phyloP scores from a whole-genome alignment of 176 grass and related monocot genomes.

The Oryza longistaminata region DNA sequence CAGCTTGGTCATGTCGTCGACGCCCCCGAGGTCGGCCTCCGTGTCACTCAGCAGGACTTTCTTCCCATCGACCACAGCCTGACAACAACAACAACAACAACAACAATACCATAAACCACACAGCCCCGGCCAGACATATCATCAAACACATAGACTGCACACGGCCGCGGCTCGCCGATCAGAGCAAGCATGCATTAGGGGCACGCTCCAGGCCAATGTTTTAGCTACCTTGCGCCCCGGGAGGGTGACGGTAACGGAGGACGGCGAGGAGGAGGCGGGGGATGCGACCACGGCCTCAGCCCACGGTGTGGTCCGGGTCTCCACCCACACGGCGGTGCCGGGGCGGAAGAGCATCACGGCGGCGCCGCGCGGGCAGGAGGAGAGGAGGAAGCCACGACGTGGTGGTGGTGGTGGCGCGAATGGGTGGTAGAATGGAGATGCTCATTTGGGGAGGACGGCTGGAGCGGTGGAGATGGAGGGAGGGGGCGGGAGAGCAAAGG shows the following conservation, averaged over 20 bases:
- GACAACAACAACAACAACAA: neutral
- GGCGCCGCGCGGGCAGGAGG: neutral
- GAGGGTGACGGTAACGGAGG: constrained; percentile 39
- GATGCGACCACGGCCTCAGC: constrained; percentile 61
- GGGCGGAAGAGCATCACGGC: constrained; percentile 36
- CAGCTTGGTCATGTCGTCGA: constrained; percentile 89
- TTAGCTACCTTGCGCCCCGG: constrained; percentile 44
- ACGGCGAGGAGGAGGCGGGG: constrained; percentile 15
- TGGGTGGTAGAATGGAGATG: constrained; percentile 5
- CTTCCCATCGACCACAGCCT: constrained; percentile 24
- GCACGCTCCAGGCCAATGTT: neutral
- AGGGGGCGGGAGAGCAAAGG: neutral
- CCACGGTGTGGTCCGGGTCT: constrained; percentile 57
- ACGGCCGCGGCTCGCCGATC: neutral
- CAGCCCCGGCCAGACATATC: neutral
- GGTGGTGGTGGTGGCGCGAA: constrained; percentile 14
- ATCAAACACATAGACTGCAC: constrained; percentile 20
- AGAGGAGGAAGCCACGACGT: neutral
- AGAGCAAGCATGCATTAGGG: neutral
- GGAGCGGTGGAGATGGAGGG: neutral
- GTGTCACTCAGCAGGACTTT: constrained; percentile 60
- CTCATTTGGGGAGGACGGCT: constrained; percentile 5
- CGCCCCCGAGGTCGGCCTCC: constrained; percentile 63
- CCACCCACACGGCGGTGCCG: constrained; percentile 64
- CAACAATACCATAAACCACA: neutral